Conservation (phyloP, 768 basidiomycete species). For the Serendipita indica region DNA sequence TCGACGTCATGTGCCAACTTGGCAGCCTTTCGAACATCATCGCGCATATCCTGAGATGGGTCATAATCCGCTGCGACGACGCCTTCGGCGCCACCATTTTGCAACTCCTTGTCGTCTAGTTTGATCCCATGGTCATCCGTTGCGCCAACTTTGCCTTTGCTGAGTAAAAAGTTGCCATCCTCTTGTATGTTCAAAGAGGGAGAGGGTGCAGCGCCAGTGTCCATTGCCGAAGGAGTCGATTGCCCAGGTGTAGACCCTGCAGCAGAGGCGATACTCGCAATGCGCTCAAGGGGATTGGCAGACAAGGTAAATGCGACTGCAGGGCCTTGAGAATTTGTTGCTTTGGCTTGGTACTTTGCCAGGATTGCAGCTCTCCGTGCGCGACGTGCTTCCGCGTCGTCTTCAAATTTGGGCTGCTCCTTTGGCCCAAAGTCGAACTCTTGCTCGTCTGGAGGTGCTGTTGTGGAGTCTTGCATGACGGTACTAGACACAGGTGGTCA, state of each 20-base stretch:
- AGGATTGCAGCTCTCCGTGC: slow-evolving; percentile 63
- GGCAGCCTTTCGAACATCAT: slow-evolving; percentile 56
- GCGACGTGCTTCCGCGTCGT: slow-evolving; percentile 49
- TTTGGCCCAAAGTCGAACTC: slow-evolving; percentile 45
- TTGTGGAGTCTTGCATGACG: background rate
- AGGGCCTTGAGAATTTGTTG: slow-evolving; percentile 28
- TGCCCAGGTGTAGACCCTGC: slow-evolving; percentile 33
- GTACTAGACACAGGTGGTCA: background rate
- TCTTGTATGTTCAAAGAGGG: background rate
- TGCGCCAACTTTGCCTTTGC: slow-evolving; percentile 25
- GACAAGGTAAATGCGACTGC: background rate
- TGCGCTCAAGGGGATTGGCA: slow-evolving; percentile 21
- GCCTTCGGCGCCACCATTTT: slow-evolving; percentile 40
- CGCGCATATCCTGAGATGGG: slow-evolving; percentile 63
- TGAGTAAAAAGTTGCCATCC: slow-evolving; percentile 18
- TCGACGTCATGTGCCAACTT: slow-evolving; percentile 20
- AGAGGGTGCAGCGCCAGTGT: background rate
- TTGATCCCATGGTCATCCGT: slow-evolving; percentile 46
- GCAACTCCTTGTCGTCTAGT: slow-evolving; percentile 27
- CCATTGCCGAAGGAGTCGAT: slow-evolving; percentile 15
- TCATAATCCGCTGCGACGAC: slow-evolving; percentile 91
- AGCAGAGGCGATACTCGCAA: slow-evolving; percentile 32
- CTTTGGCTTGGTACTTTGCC: slow-evolving; percentile 42
- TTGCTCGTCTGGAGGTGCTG: slow-evolving; percentile 24
- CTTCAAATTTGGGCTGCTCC: slow-evolving; percentile 36